Base-by-base conservation (phyloP, 164 flowering plant species). In the Akebia trifoliata region DNA sequence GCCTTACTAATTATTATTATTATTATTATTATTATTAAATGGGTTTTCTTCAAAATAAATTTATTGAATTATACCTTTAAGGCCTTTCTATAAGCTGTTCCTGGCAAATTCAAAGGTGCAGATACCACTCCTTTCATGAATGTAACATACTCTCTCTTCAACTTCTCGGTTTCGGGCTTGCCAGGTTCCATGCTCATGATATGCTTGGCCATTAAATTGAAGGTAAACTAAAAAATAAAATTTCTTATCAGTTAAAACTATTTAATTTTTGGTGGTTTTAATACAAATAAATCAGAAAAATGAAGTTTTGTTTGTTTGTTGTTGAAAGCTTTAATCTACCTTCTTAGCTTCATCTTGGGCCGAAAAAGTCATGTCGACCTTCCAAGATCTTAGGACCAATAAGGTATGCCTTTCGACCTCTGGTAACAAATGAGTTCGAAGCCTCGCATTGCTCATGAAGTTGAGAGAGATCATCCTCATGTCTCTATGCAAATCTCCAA, bases 121-220 rank as follows among this genome's bases (percentile, higher is more conserved):
- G 97, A 90, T 0, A 90, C 81, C n/a, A 90, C 94, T 38, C 97
- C 97, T 73, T 90, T 90, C 97, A 90, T 90, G 83, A 90, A 90
- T 47, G 94, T 87, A 37, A 87, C 77, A 60, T 90, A 90, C 64
- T 87, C 96, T 61, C 69, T 80, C 76, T 86, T 91, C 65, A 91
- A 69, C 64, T 73, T 56, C 82, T 86, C 97, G 0, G 92, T 86
- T 64, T 88, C 96, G 0, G 74, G 68, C 61, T 74, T 63, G 22
- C 95, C 90, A 18, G 96, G 90, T 8, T 88, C 88, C 81, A 88
- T 65, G 65, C 97, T 91, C 97, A 91, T 83, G 37, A 91, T 91
- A 59, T 91, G 82, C 25, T 85, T 83, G 2, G 95, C 97, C 92
- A 91, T 91, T 70, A 91, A 71, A 74, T 91, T 91, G 73, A 91